Conservation (phyloP, 2,329 filamentous ascomycete species). For the Diplocarpon rosae region DNA sequence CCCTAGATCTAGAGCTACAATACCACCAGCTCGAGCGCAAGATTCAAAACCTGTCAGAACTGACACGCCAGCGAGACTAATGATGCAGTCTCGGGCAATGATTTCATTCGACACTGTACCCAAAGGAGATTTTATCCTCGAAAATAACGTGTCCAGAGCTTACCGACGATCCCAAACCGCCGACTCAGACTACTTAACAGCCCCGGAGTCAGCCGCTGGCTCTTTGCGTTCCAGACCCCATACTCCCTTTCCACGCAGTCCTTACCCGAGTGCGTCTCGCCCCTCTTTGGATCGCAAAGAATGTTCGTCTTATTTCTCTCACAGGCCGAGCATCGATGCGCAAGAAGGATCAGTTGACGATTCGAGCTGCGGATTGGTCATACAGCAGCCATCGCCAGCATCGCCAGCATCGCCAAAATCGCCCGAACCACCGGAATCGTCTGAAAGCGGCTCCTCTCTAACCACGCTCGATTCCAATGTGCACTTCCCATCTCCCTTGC, state of each 20-base stretch:
- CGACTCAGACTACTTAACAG: conserved; percentile 3
- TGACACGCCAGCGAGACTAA: background rate
- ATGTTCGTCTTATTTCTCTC: conserved; percentile 4
- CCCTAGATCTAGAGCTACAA: background rate
- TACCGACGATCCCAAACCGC: conserved; percentile 5
- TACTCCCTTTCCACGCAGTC: conserved; percentile 15
- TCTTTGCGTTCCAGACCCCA: background rate
- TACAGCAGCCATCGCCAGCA: background rate
- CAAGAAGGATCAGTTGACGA: background rate
- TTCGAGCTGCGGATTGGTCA: background rate
- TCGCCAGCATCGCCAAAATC: background rate
- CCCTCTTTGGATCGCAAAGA: conserved; percentile 1
- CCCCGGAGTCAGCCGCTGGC: conserved; percentile 1
- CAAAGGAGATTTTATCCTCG: background rate
- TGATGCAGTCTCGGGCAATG: background rate
- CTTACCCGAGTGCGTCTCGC: conserved; percentile 8
- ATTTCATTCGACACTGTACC: background rate
- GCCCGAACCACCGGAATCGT: background rate
- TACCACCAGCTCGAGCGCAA: background rate
- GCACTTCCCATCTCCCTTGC: background rate
- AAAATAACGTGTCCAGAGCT: background rate
- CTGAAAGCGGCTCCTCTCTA: background rate
- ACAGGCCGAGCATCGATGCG: background rate
- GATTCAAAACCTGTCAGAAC: background rate
- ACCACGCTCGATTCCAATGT: background rate